phyloP scores from a whole-genome alignment of 805 yeast genomes.

The Wickerhamiella brachini region DNA sequence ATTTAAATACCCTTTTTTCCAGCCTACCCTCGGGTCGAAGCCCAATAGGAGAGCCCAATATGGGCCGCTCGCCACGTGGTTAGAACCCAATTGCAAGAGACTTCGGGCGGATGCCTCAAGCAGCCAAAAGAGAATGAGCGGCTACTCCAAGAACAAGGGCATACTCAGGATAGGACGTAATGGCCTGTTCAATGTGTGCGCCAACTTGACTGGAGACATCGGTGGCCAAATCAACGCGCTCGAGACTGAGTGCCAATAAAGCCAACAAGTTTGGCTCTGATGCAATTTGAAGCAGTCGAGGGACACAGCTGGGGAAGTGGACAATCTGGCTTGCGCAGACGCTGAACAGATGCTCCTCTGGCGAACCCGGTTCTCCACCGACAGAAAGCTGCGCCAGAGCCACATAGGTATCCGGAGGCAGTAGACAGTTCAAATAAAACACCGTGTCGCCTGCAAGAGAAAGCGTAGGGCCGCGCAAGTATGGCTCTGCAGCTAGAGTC shows the following conservation, averaged over 20 bases:
- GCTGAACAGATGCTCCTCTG: neutral
- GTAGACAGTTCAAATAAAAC: neutral
- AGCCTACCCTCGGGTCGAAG: no score
- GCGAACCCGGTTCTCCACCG: neutral
- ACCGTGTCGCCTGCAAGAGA: neutral
- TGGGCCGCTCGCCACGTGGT: no score
- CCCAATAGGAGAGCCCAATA: no score
- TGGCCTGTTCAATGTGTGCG: neutral
- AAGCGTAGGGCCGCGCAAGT: neutral
- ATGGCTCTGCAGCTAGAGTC: neutral
- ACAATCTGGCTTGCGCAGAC: neutral
- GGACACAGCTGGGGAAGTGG: neutral
- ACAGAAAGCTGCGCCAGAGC: neutral
- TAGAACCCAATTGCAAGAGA: no score
- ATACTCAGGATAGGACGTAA: neutral
- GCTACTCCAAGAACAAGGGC: neutral
- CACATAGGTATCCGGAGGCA: neutral
- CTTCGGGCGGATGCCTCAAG: no score
- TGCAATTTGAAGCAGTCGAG: neutral
- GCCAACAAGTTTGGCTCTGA: neutral
- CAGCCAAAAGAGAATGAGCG: neutral
- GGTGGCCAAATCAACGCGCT: neutral
- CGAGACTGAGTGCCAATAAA: neutral
- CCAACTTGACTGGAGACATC: neutral
- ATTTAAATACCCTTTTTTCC: no score